phyloP scores from a whole-genome alignment of 257 asterid species.

The Fraxinus cuspidata region DNA sequence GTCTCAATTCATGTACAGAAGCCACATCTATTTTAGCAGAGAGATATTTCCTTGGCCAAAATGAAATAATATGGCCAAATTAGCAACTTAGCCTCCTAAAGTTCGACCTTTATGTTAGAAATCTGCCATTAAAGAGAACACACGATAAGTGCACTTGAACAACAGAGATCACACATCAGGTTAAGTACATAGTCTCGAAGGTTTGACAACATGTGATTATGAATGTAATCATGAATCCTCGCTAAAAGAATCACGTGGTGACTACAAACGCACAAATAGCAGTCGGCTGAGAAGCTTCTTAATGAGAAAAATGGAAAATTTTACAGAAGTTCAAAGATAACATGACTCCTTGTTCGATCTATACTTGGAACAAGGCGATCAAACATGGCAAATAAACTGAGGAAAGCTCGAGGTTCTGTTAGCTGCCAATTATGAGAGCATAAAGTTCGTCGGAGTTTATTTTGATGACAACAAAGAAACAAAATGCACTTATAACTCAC shows the following conservation, averaged over 20 bases:
- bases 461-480: not conserved
- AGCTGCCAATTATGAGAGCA: not conserved
- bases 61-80: not conserved
- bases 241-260: not conserved
- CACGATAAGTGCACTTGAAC: conserved; percentile 21
- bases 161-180: not conserved
- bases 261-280: not conserved
- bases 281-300: conserved; percentile 3
- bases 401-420: not conserved
- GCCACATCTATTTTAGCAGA: not conserved
- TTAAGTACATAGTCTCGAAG: not conserved
- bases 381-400: not conserved
- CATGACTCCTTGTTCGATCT: not conserved
- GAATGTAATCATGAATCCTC: not conserved
- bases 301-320: not conserved
- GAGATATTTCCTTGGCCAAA: not conserved
- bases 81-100: conserved; percentile 10
- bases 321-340: not conserved
- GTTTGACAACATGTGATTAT: not conserved
- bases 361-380: not conserved
- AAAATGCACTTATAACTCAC: not conserved
- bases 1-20: conserved; percentile 13
- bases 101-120: not conserved
- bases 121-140: conserved; percentile 6
- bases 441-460: not conserved